Conservation (phyloP, 1,139 yeast species). For the Geotrichum bryndzae region DNA sequence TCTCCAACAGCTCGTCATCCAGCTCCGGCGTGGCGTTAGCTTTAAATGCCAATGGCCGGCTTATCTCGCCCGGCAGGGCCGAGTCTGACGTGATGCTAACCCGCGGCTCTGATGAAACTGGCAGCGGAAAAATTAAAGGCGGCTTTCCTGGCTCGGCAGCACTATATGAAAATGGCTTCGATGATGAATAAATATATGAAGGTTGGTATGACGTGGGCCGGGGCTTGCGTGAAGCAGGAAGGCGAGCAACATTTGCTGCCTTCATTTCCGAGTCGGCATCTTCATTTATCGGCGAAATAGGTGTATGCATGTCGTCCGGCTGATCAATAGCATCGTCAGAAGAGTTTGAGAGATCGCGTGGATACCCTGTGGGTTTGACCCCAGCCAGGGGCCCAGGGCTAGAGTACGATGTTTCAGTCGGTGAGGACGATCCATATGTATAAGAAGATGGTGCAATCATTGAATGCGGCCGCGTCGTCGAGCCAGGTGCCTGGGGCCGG, state of each 20-base stretch:
- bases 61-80: slow-evolving; percentile 35
- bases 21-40: neutral
- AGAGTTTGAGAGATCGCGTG: neutral
- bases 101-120: slow-evolving; percentile 33
- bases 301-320: slow-evolving; percentile 4
- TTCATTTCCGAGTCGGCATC: slow-evolving; percentile 3
- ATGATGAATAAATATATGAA: slow-evolving; percentile 9
- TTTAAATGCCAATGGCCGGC: slow-evolving; percentile 26
- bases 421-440: neutral
- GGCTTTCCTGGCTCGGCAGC: slow-evolving; percentile 18
- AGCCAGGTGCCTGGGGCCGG: neutral
- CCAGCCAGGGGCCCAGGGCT: neutral
- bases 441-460: neutral
- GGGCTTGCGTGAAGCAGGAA: slow-evolving; percentile 34
- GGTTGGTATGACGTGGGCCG: slow-evolving; percentile 38
- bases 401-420: neutral
- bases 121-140: slow-evolving; percentile 22
- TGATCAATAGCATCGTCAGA: neutral
- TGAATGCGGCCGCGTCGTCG: neutral
- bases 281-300: neutral
- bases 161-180: neutral
- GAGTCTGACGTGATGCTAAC: slow-evolving; percentile 34
- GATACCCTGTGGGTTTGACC: neutral
- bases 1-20: neutral
- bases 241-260: slow-evolving; percentile 18